Conservation (phyloP, 331 rosid species). For the Phaseolus coccineus region DNA sequence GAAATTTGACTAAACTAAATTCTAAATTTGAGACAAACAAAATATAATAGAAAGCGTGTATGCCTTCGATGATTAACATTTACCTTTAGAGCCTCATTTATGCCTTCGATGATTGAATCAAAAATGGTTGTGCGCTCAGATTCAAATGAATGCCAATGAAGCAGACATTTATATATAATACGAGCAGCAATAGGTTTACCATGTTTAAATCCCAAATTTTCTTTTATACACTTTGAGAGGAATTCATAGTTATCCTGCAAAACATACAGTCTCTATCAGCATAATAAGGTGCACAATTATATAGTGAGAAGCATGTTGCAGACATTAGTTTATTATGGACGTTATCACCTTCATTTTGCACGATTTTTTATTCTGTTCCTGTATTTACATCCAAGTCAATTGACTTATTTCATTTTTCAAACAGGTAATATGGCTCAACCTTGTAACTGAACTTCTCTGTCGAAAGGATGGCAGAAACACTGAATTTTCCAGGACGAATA, state of each 20-base stretch:
- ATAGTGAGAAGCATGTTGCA: constrained; percentile 19
- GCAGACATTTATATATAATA: constrained; percentile 89
- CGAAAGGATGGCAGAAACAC: constrained; percentile 22
- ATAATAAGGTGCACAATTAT: constrained; percentile 22
- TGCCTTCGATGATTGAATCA: constrained; percentile 90
- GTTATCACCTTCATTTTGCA: constrained; percentile 1
- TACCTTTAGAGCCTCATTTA: constrained; percentile 90
- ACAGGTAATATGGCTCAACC: constrained; percentile 16
- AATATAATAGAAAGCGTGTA: constrained; percentile 57
- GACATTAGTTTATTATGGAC: not conserved
- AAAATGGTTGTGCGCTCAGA: constrained; percentile 94
- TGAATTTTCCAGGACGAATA: not conserved
- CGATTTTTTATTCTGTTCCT: not conserved
- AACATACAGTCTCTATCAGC: constrained; percentile 34
- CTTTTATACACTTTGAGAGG: constrained; percentile 88
- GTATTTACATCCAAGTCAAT: constrained; percentile 27
- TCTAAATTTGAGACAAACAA: constrained; percentile 19
- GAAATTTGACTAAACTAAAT: constrained; percentile 26
- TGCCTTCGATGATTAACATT: constrained; percentile 73
- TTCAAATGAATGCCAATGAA: constrained; percentile 98
- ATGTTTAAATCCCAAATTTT: constrained; percentile 86
- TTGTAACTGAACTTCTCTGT: not conserved
- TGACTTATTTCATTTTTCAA: not conserved
- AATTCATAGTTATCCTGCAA: constrained; percentile 88
- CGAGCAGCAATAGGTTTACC: constrained; percentile 89